Evolutionary conservation across 1,284 basidiomycete species (phyloP), one percentile per base, ranked within the genome.

Genomic region (Fomitopsis betulina): DNA sequence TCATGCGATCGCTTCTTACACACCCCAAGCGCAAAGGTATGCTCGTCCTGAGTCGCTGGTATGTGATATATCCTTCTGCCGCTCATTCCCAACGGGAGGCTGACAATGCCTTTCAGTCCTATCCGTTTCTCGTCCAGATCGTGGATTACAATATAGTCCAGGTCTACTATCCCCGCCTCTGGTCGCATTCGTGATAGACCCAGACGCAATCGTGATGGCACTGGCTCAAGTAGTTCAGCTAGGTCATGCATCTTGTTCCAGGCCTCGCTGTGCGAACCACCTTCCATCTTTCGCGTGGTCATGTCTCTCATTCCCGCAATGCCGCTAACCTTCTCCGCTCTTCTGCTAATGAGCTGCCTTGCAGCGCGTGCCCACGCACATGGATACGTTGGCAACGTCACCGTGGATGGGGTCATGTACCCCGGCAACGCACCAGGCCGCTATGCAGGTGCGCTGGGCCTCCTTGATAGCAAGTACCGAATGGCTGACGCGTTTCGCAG

Each of bases 321-420:
- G 49, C 3, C 33, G 30, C 49, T 51, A 17, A 33, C 19, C 3
- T 21, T 51, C 49, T 35, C 32, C 19, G 9, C 25, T 27, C 5
- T 25, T 7, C 13, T 27, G 12, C 15, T 52, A 25, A 2, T 57
- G 33, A 30, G 27, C 7, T 13, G 21, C 15, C 56, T 97, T 96
- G 69, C 84, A 89, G 66, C 85, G 80, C 35, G 94, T 94, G 15
- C 83, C 81, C 0, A 91, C 38, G 64, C 62, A 6, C 66, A 68
- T 30, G 65, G 67, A 9, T 66, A 49, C 39, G 54, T 68, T 35
- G 55, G 35, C 35, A 33, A 50, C 9, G 60, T 66, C 38, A 51
- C 57, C 37, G 61, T 67, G 40, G 63, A 66, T 45, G 67, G 67
- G 25, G 62, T 49, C 33, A 21, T 25, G 2, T 68, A 65, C 57